Conservation (phyloP, 2,329 filamentous ascomycete genomes). For the Fusarium protoensiforme region DNA sequence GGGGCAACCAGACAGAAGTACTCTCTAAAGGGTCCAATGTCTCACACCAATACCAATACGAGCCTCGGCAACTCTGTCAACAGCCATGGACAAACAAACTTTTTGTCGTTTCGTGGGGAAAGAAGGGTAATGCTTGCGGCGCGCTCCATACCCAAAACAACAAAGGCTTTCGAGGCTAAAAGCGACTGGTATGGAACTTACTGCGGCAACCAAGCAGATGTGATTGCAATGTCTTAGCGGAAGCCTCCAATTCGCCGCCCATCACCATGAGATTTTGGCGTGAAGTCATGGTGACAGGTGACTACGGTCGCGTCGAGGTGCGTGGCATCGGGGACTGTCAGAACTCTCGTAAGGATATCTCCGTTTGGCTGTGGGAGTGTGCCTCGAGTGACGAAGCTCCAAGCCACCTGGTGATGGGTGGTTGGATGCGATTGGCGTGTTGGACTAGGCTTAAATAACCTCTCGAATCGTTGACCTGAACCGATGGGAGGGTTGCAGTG, state of each 20-base stretch:
- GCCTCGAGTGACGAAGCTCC: not conserved
- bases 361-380: not conserved
- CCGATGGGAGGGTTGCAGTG: not conserved
- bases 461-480: not conserved
- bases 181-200: not conserved
- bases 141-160: not conserved
- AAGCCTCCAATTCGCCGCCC: not conserved
- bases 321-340: not conserved
- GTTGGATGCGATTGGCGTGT: not conserved
- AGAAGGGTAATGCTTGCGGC: not conserved
- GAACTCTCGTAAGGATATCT: not conserved
- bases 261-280: not conserved
- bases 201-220: not conserved
- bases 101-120: not conserved
- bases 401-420: not conserved
- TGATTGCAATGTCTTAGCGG: not conserved
- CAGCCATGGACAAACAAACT: not conserved
- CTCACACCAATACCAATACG: not conserved
- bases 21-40: not conserved
- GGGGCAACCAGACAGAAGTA: not conserved
- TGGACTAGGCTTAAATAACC: not conserved
- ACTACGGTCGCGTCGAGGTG: not conserved
- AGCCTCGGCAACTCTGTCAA: not conserved
- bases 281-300: slow-evolving; percentile 3
- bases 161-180: not conserved